Conservation (phyloP, 345 rosid species). For the Dipteronia sinensis region DNA sequence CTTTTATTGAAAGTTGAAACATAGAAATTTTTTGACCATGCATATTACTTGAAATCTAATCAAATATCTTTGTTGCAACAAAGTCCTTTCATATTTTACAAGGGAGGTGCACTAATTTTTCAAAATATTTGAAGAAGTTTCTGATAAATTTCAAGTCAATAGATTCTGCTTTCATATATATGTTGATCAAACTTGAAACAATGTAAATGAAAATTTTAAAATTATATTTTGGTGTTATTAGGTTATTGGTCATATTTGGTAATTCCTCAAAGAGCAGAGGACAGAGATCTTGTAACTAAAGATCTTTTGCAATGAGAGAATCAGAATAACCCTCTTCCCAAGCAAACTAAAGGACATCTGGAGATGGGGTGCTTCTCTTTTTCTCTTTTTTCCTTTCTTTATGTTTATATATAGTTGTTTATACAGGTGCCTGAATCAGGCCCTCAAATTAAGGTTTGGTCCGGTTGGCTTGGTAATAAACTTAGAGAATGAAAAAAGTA, state of each 20-base stretch:
- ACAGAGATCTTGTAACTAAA: slow-evolving; percentile 1
- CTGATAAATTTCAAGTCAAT: too few species aligned
- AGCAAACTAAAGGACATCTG: slow-evolving; percentile 4
- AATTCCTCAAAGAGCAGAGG: neutral
- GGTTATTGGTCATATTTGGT: slow-evolving; percentile 1
- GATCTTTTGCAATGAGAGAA: slow-evolving; percentile 6
- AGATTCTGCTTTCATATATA: too few species aligned
- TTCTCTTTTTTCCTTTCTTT: neutral
- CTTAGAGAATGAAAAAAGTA: too few species aligned
- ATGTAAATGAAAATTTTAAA: too few species aligned
- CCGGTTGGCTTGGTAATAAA: too few species aligned
- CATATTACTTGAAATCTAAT: too few species aligned
- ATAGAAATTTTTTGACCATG: neutral
- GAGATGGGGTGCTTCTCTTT: neutral
- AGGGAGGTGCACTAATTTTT: too few species aligned
- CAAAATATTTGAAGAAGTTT: too few species aligned
- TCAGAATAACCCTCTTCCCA: slow-evolving; percentile 5
- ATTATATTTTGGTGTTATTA: neutral
- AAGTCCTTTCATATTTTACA: too few species aligned
- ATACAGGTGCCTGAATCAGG: too few species aligned
- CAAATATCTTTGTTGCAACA: too few species aligned
- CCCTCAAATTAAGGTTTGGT: too few species aligned
- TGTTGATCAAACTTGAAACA: neutral
- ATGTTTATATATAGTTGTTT: neutral
- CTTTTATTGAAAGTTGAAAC: neutral